Conservation (phyloP, 2,329 filamentous ascomycete genomes). For the Penicillium vulpinum region DNA sequence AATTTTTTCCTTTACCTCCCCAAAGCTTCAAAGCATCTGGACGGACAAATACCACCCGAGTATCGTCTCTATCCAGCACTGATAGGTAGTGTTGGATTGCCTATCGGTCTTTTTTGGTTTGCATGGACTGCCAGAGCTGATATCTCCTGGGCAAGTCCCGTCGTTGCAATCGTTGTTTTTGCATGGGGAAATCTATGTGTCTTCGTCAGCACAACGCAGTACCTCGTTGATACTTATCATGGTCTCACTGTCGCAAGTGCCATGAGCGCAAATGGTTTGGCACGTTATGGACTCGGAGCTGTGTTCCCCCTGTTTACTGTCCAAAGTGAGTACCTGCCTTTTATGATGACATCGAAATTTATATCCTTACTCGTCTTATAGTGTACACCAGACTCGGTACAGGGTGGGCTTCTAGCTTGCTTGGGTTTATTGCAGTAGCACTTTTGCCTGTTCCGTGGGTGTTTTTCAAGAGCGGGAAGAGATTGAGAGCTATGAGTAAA, state of each 20-base stretch:
- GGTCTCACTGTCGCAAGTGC: slow-evolving; percentile 21
- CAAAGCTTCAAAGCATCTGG: neutral
- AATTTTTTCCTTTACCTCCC: slow-evolving; percentile 18
- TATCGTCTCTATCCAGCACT: slow-evolving; percentile 21
- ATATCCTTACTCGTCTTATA: neutral
- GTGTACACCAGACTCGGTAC: slow-evolving; percentile 65
- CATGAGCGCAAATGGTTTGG: slow-evolving; percentile 23
- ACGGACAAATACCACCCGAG: slow-evolving; percentile 12
- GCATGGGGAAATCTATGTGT: slow-evolving; percentile 23
- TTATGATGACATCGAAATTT: neutral
- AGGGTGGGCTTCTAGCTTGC: slow-evolving; percentile 61
- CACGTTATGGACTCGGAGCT: slow-evolving; percentile 18
- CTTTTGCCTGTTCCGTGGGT: slow-evolving; percentile 47
- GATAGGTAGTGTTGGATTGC: slow-evolving; percentile 20
- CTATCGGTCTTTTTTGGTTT: slow-evolving; percentile 23
- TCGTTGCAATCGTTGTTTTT: slow-evolving; percentile 17
- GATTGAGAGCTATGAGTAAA: slow-evolving; percentile 14
- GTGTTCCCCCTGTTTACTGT: slow-evolving; percentile 19
- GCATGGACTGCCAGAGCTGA: slow-evolving; percentile 14
- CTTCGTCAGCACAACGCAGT: slow-evolving; percentile 21
- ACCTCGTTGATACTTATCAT: slow-evolving; percentile 17
- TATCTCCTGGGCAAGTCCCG: slow-evolving; percentile 18
- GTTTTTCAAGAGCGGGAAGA: slow-evolving; percentile 50
- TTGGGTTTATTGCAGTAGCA: slow-evolving; percentile 52
- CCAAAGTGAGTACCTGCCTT: slow-evolving; percentile 16